These are phyloP conservation scores for Eucommia ulmoides DNA, from an alignment of 257 asterid genomes.

Conservation along the genomic window DNA sequence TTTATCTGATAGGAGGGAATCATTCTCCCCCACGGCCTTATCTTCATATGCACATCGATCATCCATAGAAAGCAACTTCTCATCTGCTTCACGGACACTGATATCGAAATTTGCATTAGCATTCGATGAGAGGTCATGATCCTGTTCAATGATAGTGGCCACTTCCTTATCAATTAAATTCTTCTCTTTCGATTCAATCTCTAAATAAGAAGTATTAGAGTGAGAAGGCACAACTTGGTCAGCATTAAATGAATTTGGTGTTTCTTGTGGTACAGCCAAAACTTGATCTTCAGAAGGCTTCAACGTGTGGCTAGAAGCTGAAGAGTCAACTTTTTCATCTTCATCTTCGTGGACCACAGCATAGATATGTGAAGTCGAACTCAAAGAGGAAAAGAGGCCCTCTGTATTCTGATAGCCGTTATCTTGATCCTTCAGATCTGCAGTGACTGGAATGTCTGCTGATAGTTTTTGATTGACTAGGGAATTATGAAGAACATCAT, in stretches of 20 bases:
- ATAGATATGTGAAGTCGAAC: conserved; percentile 13
- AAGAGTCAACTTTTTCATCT: conserved; percentile 2
- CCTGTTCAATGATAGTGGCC: conserved; percentile 12
- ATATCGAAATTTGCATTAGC: conserved; percentile 17
- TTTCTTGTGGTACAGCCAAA: conserved; percentile 10
- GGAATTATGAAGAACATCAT: no score
- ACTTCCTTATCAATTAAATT: conserved; percentile 22
- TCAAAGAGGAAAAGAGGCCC: conserved; percentile 15
- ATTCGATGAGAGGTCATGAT: conserved; percentile 7
- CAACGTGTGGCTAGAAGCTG: no score
- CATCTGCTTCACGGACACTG: conserved; percentile 22
- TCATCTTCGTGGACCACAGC: conserved; percentile 4
- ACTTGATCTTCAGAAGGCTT: conserved; percentile 22
- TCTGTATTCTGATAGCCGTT: conserved; percentile 9
- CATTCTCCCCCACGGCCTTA: conserved; percentile 26
- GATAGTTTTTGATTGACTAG: conserved; percentile 9
- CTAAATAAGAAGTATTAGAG: conserved; percentile 13
- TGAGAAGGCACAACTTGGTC: conserved; percentile 11
- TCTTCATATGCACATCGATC: conserved; percentile 23
- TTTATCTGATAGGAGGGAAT: conserved; percentile 18
- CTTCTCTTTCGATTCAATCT: conserved; percentile 15
- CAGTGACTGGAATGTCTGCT: conserved; percentile 15
- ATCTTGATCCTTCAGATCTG: conserved; percentile 11
- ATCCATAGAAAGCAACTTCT: conserved; percentile 18
- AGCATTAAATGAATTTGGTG: conserved; percentile 5